These are phyloP conservation scores for Oxytropis ochrocephala DNA, from an alignment of 306 rosid genomes.

Conservation along the genomic window DNA sequence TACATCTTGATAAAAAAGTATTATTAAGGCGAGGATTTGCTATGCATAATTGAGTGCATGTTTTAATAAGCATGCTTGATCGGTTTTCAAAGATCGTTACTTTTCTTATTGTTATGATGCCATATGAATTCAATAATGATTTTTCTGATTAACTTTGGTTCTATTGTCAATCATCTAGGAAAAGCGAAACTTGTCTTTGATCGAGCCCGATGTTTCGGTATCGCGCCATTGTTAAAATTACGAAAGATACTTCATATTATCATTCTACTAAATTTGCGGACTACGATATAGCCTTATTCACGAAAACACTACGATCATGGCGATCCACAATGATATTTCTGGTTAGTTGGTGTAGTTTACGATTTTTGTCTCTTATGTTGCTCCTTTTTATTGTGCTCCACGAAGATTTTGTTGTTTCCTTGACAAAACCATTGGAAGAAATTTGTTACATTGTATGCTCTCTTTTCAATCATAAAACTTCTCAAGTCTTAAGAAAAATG, in stretches of 20 bases:
- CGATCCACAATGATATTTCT: slow-evolving; percentile 60
- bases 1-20: not conserved
- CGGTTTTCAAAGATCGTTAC: not conserved
- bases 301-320: slow-evolving; percentile 66
- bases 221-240: slow-evolving; percentile 53
- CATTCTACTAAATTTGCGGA: no score
- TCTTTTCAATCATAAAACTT: not conserved
- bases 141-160: not conserved
- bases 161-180: no score
- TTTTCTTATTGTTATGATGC: not conserved
- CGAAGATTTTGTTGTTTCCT: no score
- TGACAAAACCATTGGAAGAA: not conserved
- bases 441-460: not conserved
- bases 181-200: slow-evolving; percentile 47
- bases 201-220: slow-evolving; percentile 52
- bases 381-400: not conserved
- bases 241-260: slow-evolving; percentile 86
- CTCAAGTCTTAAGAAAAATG: not conserved
- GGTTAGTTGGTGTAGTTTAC: slow-evolving; percentile 39
- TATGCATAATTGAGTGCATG: not conserved
- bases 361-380: not conserved
- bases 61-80: no score
- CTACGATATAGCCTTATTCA: slow-evolving; percentile 58
- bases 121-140: no score
- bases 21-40: not conserved